These are phyloP conservation scores for Friedmanniomyces endolithicus DNA, from an alignment of 495 filamentous ascomycete species.

Conservation along the genomic window DNA sequence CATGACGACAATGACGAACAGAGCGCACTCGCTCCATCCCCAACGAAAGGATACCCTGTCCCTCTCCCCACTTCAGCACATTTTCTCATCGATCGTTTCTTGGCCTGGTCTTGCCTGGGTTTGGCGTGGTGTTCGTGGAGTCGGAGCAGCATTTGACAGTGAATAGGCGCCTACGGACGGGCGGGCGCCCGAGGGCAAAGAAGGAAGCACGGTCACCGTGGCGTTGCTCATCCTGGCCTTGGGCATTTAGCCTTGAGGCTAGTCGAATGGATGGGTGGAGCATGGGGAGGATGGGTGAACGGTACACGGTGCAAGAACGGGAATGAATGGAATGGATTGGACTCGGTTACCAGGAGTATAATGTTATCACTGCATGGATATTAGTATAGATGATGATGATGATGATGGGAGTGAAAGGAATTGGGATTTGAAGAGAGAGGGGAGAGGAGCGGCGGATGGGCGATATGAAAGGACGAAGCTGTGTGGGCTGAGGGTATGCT, in stretches of 20 bases:
- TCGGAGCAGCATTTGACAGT: background rate
- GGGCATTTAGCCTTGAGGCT: too few species aligned
- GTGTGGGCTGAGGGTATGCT: background rate
- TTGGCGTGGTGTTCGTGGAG: background rate
- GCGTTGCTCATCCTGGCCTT: too few species aligned
- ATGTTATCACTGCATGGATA: background rate
- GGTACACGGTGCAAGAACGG: background rate
- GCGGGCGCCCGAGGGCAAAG: too few species aligned
- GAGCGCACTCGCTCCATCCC: background rate
- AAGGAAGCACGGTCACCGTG: background rate
- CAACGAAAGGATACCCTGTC: background rate
- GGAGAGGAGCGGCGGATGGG: background rate
- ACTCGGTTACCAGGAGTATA: background rate
- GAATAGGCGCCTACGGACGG: too few species aligned
- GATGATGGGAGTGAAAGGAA: background rate
- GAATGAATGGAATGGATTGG: too few species aligned
- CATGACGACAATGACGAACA: background rate
- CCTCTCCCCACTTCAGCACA: background rate
- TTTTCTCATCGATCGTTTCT: background rate
- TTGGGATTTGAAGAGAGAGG: too few species aligned
- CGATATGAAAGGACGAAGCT: background rate
- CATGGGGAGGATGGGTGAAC: background rate
- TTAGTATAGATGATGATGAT: background rate
- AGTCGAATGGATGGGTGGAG: background rate
- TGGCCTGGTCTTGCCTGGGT: background rate